phyloP scores from a whole-genome alignment of 129 eudicot species.

The Helichrysum umbraculigerum region DNA sequence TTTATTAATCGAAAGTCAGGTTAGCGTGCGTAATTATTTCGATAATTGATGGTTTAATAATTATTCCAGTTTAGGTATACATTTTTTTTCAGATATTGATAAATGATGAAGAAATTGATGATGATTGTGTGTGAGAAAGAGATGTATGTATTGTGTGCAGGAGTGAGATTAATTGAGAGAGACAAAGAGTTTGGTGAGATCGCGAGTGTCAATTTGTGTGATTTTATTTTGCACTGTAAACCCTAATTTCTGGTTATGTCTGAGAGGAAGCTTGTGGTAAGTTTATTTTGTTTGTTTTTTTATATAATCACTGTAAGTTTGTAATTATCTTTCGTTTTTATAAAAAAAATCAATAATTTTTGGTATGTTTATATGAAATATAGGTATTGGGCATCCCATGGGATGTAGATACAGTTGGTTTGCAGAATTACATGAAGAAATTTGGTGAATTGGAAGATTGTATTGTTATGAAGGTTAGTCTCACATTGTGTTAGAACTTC shows the following conservation, averaged over 20 bases:
- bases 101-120: conserved; percentile 37
- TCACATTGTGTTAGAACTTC: not conserved
- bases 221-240: conserved; percentile 18
- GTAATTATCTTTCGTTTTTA: too few species aligned
- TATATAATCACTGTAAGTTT: not conserved
- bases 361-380: not conserved
- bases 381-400: conserved; percentile 98
- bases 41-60: conserved; percentile 27
- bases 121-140: conserved; percentile 78
- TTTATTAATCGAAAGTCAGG: conserved; percentile 30
- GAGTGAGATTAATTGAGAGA: conserved; percentile 52
- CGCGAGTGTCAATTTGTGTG: conserved; percentile 42
- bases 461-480: conserved; percentile 87
- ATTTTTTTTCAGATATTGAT: not conserved
- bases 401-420: conserved; percentile 87
- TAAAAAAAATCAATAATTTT: not conserved
- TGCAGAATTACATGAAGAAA: conserved; percentile 88
- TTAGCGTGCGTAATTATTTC: conserved; percentile 31
- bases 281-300: conserved; percentile 15
- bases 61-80: conserved; percentile 35
- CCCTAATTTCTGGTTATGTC: conserved; percentile 43
- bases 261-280: conserved; percentile 88
- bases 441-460: conserved; percentile 98
- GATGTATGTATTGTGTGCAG: conserved; percentile 94
- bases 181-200: conserved; percentile 52